Evolutionary conservation across 2,329 filamentous ascomycete genomes (phyloP).

Genomic region (Triangularia verruculosa): DNA sequence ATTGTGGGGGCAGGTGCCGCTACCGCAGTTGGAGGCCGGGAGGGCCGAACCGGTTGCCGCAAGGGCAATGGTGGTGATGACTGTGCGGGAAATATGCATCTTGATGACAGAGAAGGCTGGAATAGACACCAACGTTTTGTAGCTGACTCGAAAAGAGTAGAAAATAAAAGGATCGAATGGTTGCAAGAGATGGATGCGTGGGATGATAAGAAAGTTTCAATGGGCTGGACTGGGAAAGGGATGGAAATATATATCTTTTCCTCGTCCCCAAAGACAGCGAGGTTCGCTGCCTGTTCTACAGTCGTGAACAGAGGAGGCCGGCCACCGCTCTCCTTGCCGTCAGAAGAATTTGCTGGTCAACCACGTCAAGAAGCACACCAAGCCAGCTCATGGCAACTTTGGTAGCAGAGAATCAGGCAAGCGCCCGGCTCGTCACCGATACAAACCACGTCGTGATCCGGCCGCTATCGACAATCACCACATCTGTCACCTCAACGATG

Average conservation of each 20-base stretch:
- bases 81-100: slow-evolving; percentile 21
- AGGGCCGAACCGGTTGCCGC: slow-evolving; percentile 18
- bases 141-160: neutral
- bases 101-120: neutral
- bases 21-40: slow-evolving; percentile 7
- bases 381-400: neutral
- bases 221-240: neutral
- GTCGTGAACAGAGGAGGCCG: neutral
- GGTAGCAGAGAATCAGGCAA: neutral
- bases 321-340: neutral
- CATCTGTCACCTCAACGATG: neutral
- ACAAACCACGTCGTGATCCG: neutral
- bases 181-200: neutral
- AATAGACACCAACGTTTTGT: neutral
- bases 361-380: neutral
- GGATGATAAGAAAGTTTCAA: neutral
- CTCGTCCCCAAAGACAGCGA: neutral
- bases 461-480: neutral
- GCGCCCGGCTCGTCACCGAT: neutral
- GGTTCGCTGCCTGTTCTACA: neutral
- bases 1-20: slow-evolving; percentile 1
- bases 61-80: slow-evolving; percentile 18
- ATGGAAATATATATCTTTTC: neutral
- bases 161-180: neutral
- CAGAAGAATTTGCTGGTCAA: neutral